Evolutionary conservation across 1,139 yeast genomes (phyloP).

Genomic region (Kodamaea ohmeri): DNA sequence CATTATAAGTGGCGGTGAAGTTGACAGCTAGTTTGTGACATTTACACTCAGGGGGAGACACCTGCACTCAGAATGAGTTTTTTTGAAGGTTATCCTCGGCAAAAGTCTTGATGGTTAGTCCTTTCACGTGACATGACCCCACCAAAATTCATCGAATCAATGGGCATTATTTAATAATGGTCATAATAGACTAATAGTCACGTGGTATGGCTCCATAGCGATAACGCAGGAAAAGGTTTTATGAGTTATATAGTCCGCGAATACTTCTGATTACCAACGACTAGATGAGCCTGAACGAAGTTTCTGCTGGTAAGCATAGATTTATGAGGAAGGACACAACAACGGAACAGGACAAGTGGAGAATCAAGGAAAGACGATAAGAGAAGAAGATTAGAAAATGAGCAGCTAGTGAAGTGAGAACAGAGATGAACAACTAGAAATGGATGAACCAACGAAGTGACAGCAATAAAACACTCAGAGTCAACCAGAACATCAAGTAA

Average conservation of each 20-base stretch:
- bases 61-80: no score
- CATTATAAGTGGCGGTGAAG: no score
- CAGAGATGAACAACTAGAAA: no score
- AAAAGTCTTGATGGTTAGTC: neutral
- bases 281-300: conserved; percentile 16
- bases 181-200: conserved; percentile 7
- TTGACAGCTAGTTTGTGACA: no score
- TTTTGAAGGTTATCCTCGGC: neutral
- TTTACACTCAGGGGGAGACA: no score
- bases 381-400: neutral
- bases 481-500: no score
- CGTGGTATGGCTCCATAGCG: conserved; percentile 11
- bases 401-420: no score
- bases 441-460: no score
- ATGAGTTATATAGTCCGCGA: conserved; percentile 4
- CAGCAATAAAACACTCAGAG: no score
- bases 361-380: neutral
- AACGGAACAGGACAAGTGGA: neutral
- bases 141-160: conserved; percentile 7
- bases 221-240: neutral
- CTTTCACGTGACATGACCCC: conserved; percentile 7
- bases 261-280: neutral
- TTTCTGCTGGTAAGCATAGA: conserved; percentile 17
- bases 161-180: conserved; percentile 3
- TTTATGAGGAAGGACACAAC: neutral